Evolutionary conservation across 1,284 basidiomycete species (phyloP), one percentile per base, ranked within the genome.

Genomic region (Ustilago lituana): DNA sequence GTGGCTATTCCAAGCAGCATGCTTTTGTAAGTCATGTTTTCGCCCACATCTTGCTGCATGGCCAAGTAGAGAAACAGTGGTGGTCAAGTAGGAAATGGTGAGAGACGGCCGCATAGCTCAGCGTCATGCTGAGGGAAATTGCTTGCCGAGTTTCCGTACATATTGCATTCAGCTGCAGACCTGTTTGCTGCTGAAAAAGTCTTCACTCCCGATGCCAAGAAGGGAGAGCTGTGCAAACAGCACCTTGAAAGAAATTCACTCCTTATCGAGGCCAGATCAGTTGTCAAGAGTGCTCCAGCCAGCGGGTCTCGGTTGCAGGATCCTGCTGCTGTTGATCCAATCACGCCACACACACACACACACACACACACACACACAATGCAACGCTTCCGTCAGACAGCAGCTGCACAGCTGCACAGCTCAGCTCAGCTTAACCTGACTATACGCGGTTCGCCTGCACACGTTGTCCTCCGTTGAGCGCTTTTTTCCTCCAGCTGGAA

Each of bases 191-290:
- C 36, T 8, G 15, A 27, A 41, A 40, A 26, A 38, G 26, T 29
- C 12, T 32, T 44, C 41, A 26, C 39, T 15, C 14, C 26, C 14
- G 20, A 22, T 40, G 37, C 38, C 44, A 37, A 47, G 44, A 24
- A 52, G 38, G 27, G 27, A 29, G 22, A 20, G 19, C 35, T 29
- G 39, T 43, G 38, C 32, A 26, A 11, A 14, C 8, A 2, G 11
- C 11, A 1, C 23, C 36, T 52, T 32, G 57, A 41, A 61, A 54
- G 58, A 53, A 53, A 46, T 35, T 37, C 31, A 22, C 14, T 47
- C 50, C 46, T 55, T 55, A 61, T 61, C 51, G 52, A 62, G 52
- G 41, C 27, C 12, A 41, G 47, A 61, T 61, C 58, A 44, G 50
- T 36, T 17, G 40, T 32, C 8, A 24, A 39, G 35, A 24, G 56